phyloP scores from a whole-genome alignment of 1,139 yeast species.

The Trichomonascaceae sp. region DNA sequence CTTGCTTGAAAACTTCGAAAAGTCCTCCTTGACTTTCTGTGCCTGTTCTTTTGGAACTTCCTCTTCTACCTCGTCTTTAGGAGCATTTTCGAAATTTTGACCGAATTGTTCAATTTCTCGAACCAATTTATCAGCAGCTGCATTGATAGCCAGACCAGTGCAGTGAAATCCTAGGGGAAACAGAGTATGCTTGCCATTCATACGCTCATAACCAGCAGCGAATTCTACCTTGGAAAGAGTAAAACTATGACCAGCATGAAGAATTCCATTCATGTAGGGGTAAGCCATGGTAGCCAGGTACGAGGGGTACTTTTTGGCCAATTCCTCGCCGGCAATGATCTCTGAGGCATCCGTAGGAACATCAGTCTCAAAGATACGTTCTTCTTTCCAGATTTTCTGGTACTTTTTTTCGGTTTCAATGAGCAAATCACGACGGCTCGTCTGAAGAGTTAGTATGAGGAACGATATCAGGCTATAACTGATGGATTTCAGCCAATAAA shows the following conservation, averaged over 20 bases:
- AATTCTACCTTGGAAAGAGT: conserved; percentile 93
- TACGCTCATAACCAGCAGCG: conserved; percentile 89
- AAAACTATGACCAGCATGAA: conserved; percentile 97
- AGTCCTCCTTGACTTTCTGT: conserved; percentile 54
- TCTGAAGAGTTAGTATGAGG: conserved; percentile 31
- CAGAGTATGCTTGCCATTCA: conserved; percentile 86
- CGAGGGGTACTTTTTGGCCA: conserved; percentile 78
- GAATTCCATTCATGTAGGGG: conserved; percentile 98
- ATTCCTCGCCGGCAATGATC: conserved; percentile 53
- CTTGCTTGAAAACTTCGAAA: conserved; percentile 85
- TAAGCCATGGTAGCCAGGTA: conserved; percentile 93
- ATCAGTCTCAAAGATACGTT: conserved; percentile 75
- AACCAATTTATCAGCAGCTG: conserved; percentile 91
- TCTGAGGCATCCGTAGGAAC: conserved; percentile 77
- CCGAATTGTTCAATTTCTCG: conserved; percentile 94
- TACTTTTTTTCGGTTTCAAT: conserved; percentile 85
- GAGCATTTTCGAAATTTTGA: conserved; percentile 61
- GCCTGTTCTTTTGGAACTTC: conserved; percentile 32
- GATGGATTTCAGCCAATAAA: not conserved
- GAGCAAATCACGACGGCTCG: conserved; percentile 90
- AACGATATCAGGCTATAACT: not conserved
- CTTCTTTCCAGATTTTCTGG: conserved; percentile 82
- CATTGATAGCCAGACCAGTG: conserved; percentile 98
- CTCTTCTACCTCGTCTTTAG: conserved; percentile 44
- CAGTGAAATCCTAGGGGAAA: conserved; percentile 99